A percentile compares a stretch with the other conserved stretches of the same genome.
Evolutionary conservation across 2,329 filamentous ascomycete species (phyloP).

Genomic region (Ambrosiella xylebori): DNA sequence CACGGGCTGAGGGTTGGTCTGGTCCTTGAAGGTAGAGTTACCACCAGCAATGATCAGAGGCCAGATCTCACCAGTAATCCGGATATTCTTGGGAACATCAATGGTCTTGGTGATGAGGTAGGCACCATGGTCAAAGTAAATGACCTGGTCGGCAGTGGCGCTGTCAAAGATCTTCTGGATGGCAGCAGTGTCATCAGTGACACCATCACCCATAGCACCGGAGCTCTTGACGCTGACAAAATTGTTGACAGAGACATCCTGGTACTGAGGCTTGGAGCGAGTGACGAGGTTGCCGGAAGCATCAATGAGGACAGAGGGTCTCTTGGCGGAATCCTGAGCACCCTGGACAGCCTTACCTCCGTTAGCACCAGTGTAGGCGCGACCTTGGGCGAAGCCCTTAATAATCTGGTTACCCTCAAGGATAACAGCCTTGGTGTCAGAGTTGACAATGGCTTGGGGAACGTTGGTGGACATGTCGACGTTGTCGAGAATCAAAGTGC

Average conservation of each 20-base stretch:
- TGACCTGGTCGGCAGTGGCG: constrained; percentile 43
- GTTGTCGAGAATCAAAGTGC: constrained; percentile 73
- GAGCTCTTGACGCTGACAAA: constrained; percentile 71
- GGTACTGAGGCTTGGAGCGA: constrained; percentile 79
- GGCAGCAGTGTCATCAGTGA: constrained; percentile 69
- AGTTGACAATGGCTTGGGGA: constrained; percentile 45
- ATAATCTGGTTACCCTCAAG: constrained; percentile 55
- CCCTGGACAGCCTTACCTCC: constrained; percentile 41
- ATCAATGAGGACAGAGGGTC: constrained; percentile 50
- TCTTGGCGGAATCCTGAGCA: constrained; percentile 32
- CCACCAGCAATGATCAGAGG: constrained; percentile 75
- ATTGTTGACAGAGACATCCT: constrained; percentile 41
- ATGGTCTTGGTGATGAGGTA: constrained; percentile 56
- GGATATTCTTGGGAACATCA: constrained; percentile 59
- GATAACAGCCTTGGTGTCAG: constrained; percentile 38
- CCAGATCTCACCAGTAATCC: constrained; percentile 85
- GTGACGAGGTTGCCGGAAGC: constrained; percentile 53
- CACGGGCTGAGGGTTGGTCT: constrained; percentile 61
- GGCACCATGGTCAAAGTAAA: constrained; percentile 61
- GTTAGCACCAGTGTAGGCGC: constrained; percentile 40
- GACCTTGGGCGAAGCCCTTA: constrained; percentile 62
- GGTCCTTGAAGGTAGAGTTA: constrained; percentile 49
- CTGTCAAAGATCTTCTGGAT: constrained; percentile 65
- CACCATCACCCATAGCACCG: constrained; percentile 76
- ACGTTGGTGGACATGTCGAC: constrained; percentile 61